These are phyloP conservation scores for Ceraceosorus guamensis DNA, from an alignment of 1,284 basidiomycete species.

Conservation along the genomic window DNA sequence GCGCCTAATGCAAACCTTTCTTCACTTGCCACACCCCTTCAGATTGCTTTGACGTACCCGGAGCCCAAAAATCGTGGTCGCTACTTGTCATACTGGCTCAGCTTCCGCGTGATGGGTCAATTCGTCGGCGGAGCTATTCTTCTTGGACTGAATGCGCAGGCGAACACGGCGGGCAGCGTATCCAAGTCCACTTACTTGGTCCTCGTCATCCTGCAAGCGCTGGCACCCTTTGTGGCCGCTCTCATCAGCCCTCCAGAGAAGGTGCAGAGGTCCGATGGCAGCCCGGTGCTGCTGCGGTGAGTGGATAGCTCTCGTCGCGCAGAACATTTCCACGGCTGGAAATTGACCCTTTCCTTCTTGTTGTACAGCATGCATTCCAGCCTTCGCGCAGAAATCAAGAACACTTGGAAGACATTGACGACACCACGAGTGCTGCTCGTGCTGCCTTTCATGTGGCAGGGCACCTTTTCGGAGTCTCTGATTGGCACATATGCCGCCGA, in stretches of 20 bases:
- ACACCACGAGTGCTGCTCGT: slow-evolving; percentile 31
- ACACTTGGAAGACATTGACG: slow-evolving; percentile 29
- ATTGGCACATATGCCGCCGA: slow-evolving; percentile 44
- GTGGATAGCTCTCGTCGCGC: no score
- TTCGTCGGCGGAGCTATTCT: slow-evolving; percentile 48
- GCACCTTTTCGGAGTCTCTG: slow-evolving; percentile 36
- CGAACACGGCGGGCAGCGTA: slow-evolving; percentile 39
- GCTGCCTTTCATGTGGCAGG: slow-evolving; percentile 36
- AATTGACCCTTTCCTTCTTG: no score
- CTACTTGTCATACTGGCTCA: slow-evolving; percentile 48
- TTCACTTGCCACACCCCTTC: not conserved
- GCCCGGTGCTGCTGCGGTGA: slow-evolving; percentile 35
- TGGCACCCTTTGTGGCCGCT: slow-evolving; percentile 44
- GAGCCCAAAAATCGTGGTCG: slow-evolving; percentile 40
- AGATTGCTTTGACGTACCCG: slow-evolving; percentile 40
- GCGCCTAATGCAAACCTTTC: not conserved
- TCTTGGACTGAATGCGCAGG: slow-evolving; percentile 46
- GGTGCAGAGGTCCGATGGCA: slow-evolving; percentile 47
- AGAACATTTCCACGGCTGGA: no score
- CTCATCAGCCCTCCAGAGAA: slow-evolving; percentile 45
- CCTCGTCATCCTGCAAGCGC: slow-evolving; percentile 49
- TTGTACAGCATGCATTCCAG: slow-evolving; percentile 19
- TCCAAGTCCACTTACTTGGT: slow-evolving; percentile 47
- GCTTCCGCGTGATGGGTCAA: slow-evolving; percentile 41
- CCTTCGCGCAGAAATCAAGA: slow-evolving; percentile 30